Conservation (phyloP, 1,139 yeast species). For the Suhomyces maxii region DNA sequence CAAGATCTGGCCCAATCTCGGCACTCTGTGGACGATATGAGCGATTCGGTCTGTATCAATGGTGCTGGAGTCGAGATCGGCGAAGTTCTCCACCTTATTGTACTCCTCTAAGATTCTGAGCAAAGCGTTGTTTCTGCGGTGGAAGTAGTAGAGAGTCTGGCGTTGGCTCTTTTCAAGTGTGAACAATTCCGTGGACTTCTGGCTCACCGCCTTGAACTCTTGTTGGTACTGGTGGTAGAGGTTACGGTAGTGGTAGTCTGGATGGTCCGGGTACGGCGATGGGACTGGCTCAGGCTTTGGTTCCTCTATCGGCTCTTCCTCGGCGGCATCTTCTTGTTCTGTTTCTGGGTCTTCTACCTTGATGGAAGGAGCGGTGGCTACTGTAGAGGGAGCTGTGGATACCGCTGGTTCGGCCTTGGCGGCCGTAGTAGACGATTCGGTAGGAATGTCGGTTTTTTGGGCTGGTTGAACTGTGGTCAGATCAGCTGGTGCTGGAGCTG, state of each 20-base stretch:
- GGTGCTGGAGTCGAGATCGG: not conserved
- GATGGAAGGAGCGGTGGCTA: not conserved
- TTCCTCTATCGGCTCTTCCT: not conserved
- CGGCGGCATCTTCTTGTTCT: not conserved
- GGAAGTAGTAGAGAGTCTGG: conserved; percentile 34
- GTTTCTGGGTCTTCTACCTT: not conserved
- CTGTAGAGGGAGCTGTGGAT: not conserved
- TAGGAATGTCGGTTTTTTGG: not conserved
- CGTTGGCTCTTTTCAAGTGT: conserved; percentile 36
- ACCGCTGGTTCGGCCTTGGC: not conserved
- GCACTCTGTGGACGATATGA: conserved; percentile 6
- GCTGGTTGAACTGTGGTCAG: not conserved
- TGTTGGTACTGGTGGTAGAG: conserved; percentile 30
- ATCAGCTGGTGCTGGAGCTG: not conserved
- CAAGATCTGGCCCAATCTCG: conserved; percentile 6
- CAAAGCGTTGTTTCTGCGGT: conserved; percentile 41
- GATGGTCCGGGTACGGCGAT: conserved; percentile 3
- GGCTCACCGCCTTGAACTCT: conserved; percentile 24
- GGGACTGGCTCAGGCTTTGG: not conserved
- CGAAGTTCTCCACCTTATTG: conserved; percentile 11
- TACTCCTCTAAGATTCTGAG: conserved; percentile 30
- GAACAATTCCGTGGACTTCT: conserved; percentile 28
- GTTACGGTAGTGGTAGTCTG: conserved; percentile 20
- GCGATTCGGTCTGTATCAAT: not conserved
- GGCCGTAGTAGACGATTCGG: not conserved